phyloP scores from a whole-genome alignment of 2,329 filamentous ascomycete species.

The Aspergillus melleus region DNA sequence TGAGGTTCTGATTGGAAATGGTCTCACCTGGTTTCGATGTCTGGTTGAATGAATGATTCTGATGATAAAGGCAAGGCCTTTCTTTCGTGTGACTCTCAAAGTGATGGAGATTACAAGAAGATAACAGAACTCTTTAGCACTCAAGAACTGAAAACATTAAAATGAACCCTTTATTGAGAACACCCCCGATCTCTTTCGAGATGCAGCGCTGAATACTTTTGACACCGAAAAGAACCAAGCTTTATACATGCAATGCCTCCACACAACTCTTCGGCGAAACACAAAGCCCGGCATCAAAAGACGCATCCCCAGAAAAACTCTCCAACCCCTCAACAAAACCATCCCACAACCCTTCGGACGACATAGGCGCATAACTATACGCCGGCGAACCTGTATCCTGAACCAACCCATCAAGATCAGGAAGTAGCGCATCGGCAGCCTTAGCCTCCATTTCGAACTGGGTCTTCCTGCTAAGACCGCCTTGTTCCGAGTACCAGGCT shows the following conservation, averaged over 20 bases:
- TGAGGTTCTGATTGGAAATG: neutral
- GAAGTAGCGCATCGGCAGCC: constrained; percentile 13
- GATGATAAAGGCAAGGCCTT: no score
- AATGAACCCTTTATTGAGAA: no score
- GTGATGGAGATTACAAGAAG: no score
- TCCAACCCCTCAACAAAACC: constrained; percentile 11
- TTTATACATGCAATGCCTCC: neutral
- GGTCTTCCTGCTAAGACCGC: constrained; percentile 2
- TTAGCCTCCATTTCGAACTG: constrained; percentile 15
- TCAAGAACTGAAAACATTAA: no score
- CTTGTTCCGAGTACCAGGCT: constrained; percentile 19
- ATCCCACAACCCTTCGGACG: constrained; percentile 11
- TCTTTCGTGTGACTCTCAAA: no score
- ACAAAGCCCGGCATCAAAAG: neutral
- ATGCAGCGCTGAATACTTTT: neutral
- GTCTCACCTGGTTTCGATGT: no score
- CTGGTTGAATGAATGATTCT: no score
- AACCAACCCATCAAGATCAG: constrained; percentile 9
- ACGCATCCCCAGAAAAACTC: neutral
- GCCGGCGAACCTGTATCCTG: constrained; percentile 4
- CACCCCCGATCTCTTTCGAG: no score
- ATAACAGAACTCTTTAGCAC: no score
- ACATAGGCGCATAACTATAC: constrained; percentile 18
- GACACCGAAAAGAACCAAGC: neutral
- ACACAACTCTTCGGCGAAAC: neutral